phyloP scores from a whole-genome alignment of 305 asterid genomes.

The Fraxinus albicans region DNA sequence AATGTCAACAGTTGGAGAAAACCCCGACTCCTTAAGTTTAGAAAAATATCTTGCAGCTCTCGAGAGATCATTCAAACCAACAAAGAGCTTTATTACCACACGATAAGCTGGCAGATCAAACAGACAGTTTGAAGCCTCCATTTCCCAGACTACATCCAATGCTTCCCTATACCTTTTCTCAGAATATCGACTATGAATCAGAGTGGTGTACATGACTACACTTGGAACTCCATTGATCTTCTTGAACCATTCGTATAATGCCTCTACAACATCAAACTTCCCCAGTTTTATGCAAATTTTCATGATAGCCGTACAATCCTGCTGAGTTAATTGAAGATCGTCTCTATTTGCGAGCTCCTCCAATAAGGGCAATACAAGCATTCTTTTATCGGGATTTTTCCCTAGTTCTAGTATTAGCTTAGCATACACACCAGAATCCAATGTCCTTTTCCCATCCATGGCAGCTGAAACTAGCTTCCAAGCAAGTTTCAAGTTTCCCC shows the following conservation, averaged over 20 bases:
- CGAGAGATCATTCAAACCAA: constrained; percentile 64
- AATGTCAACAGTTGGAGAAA: constrained; percentile 63
- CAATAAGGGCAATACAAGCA: constrained; percentile 47
- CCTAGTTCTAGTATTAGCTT: constrained; percentile 73
- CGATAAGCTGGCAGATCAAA: constrained; percentile 89
- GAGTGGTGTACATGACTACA: constrained; percentile 83
- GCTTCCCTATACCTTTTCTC: constrained; percentile 69
- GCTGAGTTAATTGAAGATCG: constrained; percentile 55
- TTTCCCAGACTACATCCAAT: constrained; percentile 81
- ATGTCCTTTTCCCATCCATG: constrained; percentile 43
- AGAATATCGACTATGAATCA: constrained; percentile 64
- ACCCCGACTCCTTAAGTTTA: constrained; percentile 77
- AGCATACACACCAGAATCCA: constrained; percentile 66
- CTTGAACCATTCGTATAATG: constrained; percentile 67
- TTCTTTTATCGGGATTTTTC: constrained; percentile 62
- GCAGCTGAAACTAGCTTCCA: constrained; percentile 66
- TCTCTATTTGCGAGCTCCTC: constrained; percentile 86
- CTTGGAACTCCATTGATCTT: constrained; percentile 51
- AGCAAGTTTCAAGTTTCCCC: constrained; percentile 69
- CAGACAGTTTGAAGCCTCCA: constrained; percentile 69
- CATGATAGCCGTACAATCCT: constrained; percentile 86
- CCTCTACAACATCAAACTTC: constrained; percentile 78
- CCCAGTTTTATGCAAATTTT: constrained; percentile 60
- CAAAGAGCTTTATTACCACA: constrained; percentile 76
- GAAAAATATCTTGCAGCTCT: constrained; percentile 71